Evolutionary conservation across 148 eudicot species (phyloP).

Genomic region (Pouteria glomerata): DNA sequence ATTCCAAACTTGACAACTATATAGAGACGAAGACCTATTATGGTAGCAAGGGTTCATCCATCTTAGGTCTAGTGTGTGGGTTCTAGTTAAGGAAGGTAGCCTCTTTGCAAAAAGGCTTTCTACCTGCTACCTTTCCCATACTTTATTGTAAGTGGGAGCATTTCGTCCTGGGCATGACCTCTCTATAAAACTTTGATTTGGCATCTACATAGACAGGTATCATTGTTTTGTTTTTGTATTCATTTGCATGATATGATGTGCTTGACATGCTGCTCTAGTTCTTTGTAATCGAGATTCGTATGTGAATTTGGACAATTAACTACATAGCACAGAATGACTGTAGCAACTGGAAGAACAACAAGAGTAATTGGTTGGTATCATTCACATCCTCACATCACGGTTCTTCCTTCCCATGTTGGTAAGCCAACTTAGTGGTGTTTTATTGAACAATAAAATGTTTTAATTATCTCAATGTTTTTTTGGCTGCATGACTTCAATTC

Average conservation of each 20-base stretch:
- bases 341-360: conserved; percentile 74
- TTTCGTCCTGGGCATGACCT: too few species aligned
- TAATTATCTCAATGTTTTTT: neutral
- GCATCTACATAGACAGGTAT: neutral
- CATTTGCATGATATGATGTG: neutral
- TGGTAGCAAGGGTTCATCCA: too few species aligned
- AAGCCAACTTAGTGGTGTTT: conserved; percentile 20
- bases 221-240: neutral
- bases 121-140: too few species aligned
- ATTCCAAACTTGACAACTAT: too few species aligned
- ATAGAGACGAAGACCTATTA: too few species aligned
- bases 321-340: conserved; percentile 74
- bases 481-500: neutral
- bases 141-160: too few species aligned
- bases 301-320: conserved; percentile 51
- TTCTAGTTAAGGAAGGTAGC: too few species aligned
- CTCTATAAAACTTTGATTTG: neutral
- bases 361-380: conserved; percentile 99
- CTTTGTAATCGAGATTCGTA: neutral
- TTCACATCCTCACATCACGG: conserved; percentile 99
- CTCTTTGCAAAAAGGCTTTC: too few species aligned
- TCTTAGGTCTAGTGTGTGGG: too few species aligned
- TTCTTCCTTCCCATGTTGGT: conserved; percentile 99
- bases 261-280: neutral
- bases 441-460: neutral